These are phyloP conservation scores for Ceratobasidium sp. DNA, from an alignment of 1,284 basidiomycete species.

Conservation along the genomic window DNA sequence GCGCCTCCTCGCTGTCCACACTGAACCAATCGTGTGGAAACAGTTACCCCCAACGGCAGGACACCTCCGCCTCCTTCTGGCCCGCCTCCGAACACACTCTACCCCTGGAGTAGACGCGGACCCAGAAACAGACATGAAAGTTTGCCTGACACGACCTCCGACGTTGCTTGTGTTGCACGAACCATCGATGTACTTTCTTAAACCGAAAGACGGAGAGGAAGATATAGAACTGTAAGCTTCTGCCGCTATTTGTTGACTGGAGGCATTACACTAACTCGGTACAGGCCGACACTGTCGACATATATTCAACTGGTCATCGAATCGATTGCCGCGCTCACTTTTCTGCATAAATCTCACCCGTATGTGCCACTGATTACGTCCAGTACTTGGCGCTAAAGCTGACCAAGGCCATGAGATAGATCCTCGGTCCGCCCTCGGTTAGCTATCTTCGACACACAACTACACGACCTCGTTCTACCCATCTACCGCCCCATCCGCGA, in stretches of 20 bases:
- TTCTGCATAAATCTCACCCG: constrained; percentile 46
- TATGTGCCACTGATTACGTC: constrained; percentile 6
- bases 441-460: constrained; percentile 64
- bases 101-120: constrained; percentile 38
- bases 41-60: constrained; percentile 71
- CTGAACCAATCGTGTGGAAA: constrained; percentile 6
- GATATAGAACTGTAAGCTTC: constrained; percentile 42
- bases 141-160: constrained; percentile 56
- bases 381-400: not conserved
- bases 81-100: constrained; percentile 52
- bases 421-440: constrained; percentile 51
- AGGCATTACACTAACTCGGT: not conserved
- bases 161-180: constrained; percentile 68
- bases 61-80: constrained; percentile 64
- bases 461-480: constrained; percentile 64
- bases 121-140: constrained; percentile 47
- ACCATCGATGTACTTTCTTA: constrained; percentile 63
- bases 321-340: constrained; percentile 44
- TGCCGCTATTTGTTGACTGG: not conserved
- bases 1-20: not conserved
- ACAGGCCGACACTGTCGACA: constrained; percentile 34
- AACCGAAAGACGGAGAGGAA: constrained; percentile 40
- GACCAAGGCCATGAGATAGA: constrained; percentile 36
- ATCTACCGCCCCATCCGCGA: constrained; percentile 45
- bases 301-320: constrained; percentile 38